Evolutionary conservation across 1,284 basidiomycete genomes (phyloP).

Genomic region (Fomitopsis schrenkii): DNA sequence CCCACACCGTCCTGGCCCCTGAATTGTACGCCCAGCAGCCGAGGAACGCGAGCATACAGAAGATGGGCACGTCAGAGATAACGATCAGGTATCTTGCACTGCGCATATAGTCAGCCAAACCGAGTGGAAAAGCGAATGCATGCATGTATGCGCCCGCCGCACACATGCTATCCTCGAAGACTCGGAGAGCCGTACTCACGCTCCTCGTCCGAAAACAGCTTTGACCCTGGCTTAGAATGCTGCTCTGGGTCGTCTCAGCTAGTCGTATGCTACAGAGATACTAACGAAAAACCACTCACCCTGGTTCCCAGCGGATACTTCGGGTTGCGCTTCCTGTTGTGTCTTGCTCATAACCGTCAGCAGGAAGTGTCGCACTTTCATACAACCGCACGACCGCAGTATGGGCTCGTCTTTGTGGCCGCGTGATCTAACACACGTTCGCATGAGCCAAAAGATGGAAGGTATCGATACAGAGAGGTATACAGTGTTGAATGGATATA

Average conservation of each 20-base stretch:
- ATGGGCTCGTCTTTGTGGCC: too few relatives aligned
- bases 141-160: background rate
- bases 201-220: conserved; percentile 25
- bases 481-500: too few relatives aligned
- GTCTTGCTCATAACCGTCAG: conserved; percentile 36
- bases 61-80: conserved; percentile 53
- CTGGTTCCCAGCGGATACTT: conserved; percentile 32
- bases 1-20: conserved; percentile 22
- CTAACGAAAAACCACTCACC: conserved; percentile 14
- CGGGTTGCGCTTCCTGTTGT: conserved; percentile 32
- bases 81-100: conserved; percentile 34
- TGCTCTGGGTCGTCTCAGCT: conserved; percentile 1
- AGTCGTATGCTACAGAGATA: too few relatives aligned
- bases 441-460: too few relatives aligned
- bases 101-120: background rate
- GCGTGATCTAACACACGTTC: too few relatives aligned
- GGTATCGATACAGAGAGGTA: too few relatives aligned
- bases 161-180: background rate
- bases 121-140: background rate
- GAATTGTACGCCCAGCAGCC: conserved; percentile 22
- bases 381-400: conserved; percentile 17
- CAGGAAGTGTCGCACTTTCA: too few relatives aligned
- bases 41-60: conserved; percentile 40
- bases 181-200: conserved; percentile 10
- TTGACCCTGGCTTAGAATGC: conserved; percentile 31